Conservation (phyloP, 371 early-diverging fungal genomes). For the Mortierella polycephala region DNA sequence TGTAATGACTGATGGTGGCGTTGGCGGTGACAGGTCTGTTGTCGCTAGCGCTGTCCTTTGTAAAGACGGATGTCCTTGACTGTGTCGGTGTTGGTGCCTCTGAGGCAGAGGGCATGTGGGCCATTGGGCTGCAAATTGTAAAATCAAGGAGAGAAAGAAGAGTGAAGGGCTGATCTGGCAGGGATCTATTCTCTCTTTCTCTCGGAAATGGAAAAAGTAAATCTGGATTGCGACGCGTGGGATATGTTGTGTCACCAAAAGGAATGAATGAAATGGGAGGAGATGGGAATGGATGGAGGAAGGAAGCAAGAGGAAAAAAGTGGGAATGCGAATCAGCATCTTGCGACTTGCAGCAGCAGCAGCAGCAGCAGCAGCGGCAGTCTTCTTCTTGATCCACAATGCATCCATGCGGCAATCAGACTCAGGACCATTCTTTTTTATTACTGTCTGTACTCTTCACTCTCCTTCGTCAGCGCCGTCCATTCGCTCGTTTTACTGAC, state of each 20-base stretch:
- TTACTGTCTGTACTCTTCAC: background rate
- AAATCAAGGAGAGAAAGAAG: too few relatives aligned
- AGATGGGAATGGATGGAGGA: background rate
- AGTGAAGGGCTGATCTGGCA: too few relatives aligned
- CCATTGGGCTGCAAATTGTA: background rate
- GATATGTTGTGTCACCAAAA: too few relatives aligned
- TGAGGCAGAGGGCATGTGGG: conserved; percentile 7
- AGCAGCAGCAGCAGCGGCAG: too few relatives aligned
- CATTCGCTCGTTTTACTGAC: conserved; percentile 15
- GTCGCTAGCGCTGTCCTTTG: background rate
- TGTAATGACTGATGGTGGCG: conserved; percentile 6
- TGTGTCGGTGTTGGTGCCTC: conserved; percentile 2
- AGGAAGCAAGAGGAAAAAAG: background rate
- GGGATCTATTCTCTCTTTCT: background rate
- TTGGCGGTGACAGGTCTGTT: background rate
- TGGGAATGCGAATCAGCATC: too few relatives aligned
- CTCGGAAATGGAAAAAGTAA: background rate
- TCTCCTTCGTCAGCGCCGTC: conserved; percentile 11
- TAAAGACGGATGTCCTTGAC: background rate
- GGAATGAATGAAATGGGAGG: too few relatives aligned
- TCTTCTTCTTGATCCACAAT: too few relatives aligned
- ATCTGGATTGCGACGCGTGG: too few relatives aligned
- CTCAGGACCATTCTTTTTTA: too few relatives aligned
- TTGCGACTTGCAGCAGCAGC: too few relatives aligned
- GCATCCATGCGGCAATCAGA: too few relatives aligned